These are phyloP conservation scores for Aspergillus felis DNA, from an alignment of 2,329 filamentous ascomycete genomes.

Conservation along the genomic window DNA sequence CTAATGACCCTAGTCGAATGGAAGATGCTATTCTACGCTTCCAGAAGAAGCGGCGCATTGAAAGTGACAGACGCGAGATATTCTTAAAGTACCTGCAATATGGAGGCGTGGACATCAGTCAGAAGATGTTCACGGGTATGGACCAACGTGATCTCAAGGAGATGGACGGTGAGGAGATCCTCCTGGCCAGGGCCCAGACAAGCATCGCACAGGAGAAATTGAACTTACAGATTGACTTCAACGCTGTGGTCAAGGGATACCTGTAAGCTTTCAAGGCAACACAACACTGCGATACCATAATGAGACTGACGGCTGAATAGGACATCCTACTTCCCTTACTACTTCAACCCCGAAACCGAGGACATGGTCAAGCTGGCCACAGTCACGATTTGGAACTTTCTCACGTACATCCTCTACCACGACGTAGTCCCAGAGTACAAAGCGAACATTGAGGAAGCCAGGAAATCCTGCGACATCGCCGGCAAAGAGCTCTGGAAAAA, in stretches of 20 bases:
- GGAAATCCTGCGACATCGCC: constrained; percentile 63
- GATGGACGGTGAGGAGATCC: constrained; percentile 62
- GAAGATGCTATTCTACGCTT: constrained; percentile 82
- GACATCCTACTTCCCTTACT: constrained; percentile 54
- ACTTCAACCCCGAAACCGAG: constrained; percentile 54
- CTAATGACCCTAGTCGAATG: constrained; percentile 59
- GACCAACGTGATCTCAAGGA: constrained; percentile 59
- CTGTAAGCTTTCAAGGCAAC: constrained; percentile 51
- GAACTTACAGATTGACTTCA: constrained; percentile 78
- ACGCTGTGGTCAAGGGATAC: constrained; percentile 71
- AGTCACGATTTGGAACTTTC: constrained; percentile 74
- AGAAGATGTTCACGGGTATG: constrained; percentile 61
- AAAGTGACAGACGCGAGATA: constrained; percentile 56
- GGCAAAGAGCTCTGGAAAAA: constrained; percentile 63
- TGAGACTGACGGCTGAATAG: constrained; percentile 28
- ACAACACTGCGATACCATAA: background rate
- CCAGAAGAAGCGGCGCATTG: constrained; percentile 70
- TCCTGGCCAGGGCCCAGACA: constrained; percentile 55
- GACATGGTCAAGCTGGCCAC: constrained; percentile 57
- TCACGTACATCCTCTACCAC: constrained; percentile 81
- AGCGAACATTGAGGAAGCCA: constrained; percentile 62
- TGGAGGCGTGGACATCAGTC: constrained; percentile 68
- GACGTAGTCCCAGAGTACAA: constrained; percentile 79
- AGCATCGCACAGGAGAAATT: constrained; percentile 49
- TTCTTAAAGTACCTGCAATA: constrained; percentile 80